Evolutionary conservation across 805 yeast species (phyloP).

Genomic region (Vanderwaltozyma verrucispora): DNA sequence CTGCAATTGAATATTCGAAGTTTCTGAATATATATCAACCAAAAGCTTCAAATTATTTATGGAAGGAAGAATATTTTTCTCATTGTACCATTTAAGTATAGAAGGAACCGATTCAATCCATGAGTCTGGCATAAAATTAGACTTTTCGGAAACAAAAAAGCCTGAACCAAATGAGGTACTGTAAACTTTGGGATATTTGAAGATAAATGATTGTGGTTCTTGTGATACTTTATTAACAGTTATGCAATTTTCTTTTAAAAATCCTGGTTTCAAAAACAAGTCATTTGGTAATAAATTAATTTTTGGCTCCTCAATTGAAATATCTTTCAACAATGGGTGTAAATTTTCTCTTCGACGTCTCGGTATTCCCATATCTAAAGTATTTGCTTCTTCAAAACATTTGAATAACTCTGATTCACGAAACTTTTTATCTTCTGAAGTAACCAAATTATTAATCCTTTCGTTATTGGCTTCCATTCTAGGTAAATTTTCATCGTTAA

Average conservation of each 20-base stretch:
- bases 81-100: constrained; percentile 44
- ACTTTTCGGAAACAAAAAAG: constrained; percentile 44
- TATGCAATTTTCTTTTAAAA: constrained; percentile 40
- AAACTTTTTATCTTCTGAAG: constrained; percentile 3
- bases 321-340: constrained; percentile 2
- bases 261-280: constrained; percentile 39
- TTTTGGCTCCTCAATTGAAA: constrained; percentile 8
- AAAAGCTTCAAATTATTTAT: constrained; percentile 43
- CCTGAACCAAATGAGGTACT: constrained; percentile 45
- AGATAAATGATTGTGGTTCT: constrained; percentile 48
- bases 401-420: constrained; percentile 38
- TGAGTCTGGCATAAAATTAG: constrained; percentile 42
- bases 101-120: constrained; percentile 45
- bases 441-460: background rate
- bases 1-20: constrained; percentile 33
- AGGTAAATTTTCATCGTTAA: constrained; percentile 37
- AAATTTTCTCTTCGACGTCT: constrained; percentile 2
- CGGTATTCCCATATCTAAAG: background rate
- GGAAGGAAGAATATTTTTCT: constrained; percentile 40
- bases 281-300: constrained; percentile 6
- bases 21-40: constrained; percentile 33
- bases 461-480: background rate
- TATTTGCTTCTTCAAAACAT: constrained; percentile 37
- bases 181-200: constrained; percentile 48
- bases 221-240: constrained; percentile 40